A percentile compares a stretch with the other conserved stretches of the same genome.
These are phyloP conservation scores for Hyphopichia fennica DNA, from an alignment of 1,139 yeast species.

Conservation along the genomic window DNA sequence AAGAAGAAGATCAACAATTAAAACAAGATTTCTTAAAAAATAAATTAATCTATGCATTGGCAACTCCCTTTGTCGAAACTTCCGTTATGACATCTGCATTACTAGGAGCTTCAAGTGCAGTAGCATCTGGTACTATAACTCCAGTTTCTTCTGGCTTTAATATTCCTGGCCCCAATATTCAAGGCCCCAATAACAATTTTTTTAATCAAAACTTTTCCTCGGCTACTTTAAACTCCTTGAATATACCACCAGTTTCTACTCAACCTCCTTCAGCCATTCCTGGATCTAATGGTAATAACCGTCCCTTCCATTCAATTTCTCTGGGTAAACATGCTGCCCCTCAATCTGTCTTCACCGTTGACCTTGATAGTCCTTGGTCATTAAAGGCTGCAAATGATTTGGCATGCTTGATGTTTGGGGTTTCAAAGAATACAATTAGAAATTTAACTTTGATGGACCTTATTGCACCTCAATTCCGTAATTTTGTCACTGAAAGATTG, in stretches of 20 bases:
- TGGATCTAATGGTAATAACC: slow-evolving; percentile 15
- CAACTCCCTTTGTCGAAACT: slow-evolving; percentile 72
- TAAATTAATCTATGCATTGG: slow-evolving; percentile 62
- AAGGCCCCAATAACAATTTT: too few relatives aligned
- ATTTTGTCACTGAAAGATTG: slow-evolving; percentile 60
- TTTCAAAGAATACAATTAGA: slow-evolving; percentile 62
- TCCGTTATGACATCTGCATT: slow-evolving; percentile 46
- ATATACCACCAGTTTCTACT: slow-evolving; percentile 6
- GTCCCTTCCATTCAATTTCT: slow-evolving; percentile 62
- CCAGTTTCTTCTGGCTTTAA: slow-evolving; percentile 3
- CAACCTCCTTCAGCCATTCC: slow-evolving; percentile 7
- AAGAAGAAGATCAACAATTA: slow-evolving; percentile 18
- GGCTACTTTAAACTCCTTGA: slow-evolving; percentile 18
- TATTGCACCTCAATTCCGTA: slow-evolving; percentile 71
- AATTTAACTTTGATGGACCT: slow-evolving; percentile 71
- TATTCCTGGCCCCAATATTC: not conserved
- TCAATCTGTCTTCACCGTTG: slow-evolving; percentile 83
- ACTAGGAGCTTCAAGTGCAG: slow-evolving; percentile 9
- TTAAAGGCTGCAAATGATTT: slow-evolving; percentile 85
- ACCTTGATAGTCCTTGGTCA: slow-evolving; percentile 72
- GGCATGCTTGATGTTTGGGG: slow-evolving; percentile 86
- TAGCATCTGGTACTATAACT: not conserved
- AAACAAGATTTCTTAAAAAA: slow-evolving; percentile 48
- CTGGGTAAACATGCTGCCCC: slow-evolving; percentile 69
- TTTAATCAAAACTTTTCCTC: slow-evolving; percentile 10